These are phyloP conservation scores for Fusarium sp. DNA, from an alignment of 2,329 filamentous ascomycete species.

Conservation along the genomic window DNA sequence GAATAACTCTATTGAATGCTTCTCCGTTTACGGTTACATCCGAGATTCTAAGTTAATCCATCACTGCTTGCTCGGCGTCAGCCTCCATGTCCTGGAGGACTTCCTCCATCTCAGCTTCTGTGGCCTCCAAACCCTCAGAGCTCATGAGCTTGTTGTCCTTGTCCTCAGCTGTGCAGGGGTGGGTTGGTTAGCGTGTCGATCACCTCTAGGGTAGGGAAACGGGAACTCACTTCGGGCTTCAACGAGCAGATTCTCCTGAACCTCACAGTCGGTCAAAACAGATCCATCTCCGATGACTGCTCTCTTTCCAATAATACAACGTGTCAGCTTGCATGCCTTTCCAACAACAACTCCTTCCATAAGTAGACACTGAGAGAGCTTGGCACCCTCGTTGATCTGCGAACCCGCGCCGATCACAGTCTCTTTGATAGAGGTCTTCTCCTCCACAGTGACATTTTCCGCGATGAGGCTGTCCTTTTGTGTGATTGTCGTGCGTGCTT, in stretches of 20 bases:
- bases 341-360: constrained; percentile 94
- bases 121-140: constrained; percentile 72
- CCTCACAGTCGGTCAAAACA: constrained; percentile 87
- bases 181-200: constrained; percentile 15
- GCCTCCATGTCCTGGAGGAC: constrained; percentile 58
- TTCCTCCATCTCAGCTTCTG: constrained; percentile 69
- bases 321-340: constrained; percentile 84
- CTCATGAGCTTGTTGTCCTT: constrained; percentile 76
- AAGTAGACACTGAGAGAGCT: constrained; percentile 85
- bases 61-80: constrained; percentile 44
- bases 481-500: constrained; percentile 82
- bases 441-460: constrained; percentile 88
- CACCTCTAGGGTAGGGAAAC: background rate
- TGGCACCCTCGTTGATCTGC: constrained; percentile 85
- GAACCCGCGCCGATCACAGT: constrained; percentile 88
- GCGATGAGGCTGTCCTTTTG: constrained; percentile 84
- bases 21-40: constrained; percentile 6
- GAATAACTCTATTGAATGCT: constrained; percentile 10
- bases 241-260: constrained; percentile 88
- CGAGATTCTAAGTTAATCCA: constrained; percentile 29
- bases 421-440: constrained; percentile 93
- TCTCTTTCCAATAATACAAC: constrained; percentile 85
- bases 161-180: constrained; percentile 64
- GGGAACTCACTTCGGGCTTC: constrained; percentile 76
- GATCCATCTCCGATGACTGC: constrained; percentile 85